These are phyloP conservation scores for Syzygium grande DNA, from an alignment of 345 rosid species.

Conservation along the genomic window DNA sequence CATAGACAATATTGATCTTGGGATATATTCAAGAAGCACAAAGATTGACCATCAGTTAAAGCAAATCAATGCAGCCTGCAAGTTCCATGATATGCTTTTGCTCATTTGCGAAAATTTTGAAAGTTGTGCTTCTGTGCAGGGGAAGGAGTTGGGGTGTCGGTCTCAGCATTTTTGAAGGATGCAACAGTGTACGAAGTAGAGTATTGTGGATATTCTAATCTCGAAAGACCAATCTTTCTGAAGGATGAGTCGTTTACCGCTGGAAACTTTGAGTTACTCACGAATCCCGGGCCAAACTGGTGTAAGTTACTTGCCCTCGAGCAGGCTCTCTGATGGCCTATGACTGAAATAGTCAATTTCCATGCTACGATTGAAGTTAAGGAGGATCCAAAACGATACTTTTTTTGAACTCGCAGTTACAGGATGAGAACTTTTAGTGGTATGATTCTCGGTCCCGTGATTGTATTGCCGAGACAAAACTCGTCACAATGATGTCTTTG, in stretches of 20 bases:
- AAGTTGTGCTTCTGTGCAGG: conserved; percentile 29
- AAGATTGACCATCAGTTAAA: background rate
- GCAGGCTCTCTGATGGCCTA: background rate
- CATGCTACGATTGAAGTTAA: background rate
- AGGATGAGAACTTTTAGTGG: background rate
- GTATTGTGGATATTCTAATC: conserved; percentile 57
- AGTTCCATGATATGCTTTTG: background rate
- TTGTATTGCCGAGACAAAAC: background rate
- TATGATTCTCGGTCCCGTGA: background rate
- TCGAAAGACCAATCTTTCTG: conserved; percentile 32
- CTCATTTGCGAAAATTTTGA: background rate
- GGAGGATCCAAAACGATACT: background rate
- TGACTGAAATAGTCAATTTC: background rate
- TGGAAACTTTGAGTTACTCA: conserved; percentile 35
- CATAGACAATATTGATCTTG: background rate
- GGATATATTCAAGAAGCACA: background rate
- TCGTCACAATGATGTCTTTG: background rate
- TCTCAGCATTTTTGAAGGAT: conserved; percentile 48
- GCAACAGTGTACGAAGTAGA: conserved; percentile 46
- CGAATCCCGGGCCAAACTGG: background rate
- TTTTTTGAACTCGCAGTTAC: background rate
- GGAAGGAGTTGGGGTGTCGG: conserved; percentile 78
- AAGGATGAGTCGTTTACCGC: conserved; percentile 12
- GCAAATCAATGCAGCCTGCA: background rate
- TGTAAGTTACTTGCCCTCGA: background rate